Percentiles rank a stretch among this genome's conserved stretches.
Evolutionary conservation across 306 rosid species (phyloP).

Genomic region (Vigna trinervia): DNA sequence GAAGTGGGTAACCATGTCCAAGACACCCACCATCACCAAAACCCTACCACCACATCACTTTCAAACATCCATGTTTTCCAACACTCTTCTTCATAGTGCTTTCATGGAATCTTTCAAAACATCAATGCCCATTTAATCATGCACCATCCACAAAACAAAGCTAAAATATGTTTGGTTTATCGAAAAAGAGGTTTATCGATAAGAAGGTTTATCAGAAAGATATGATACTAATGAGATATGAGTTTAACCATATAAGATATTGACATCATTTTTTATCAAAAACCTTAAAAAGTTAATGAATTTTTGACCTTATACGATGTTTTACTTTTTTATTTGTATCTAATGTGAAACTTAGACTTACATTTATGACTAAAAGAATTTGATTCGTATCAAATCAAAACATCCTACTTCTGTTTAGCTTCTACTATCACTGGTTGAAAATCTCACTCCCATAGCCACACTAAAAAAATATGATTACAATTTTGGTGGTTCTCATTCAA

Average conservation of each 20-base stretch:
- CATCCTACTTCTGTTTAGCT: not conserved
- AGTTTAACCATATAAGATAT: no score
- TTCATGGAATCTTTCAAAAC: not conserved
- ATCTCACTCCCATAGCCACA: not conserved
- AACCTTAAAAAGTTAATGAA: no score
- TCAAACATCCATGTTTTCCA: not conserved
- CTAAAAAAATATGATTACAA: no score
- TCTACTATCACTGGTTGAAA: not conserved
- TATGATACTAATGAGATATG: no score
- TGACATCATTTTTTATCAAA: no score
- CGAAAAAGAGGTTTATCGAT: no score
- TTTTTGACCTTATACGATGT: no score
- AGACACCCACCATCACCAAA: not conserved
- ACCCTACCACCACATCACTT: constrained; percentile 12
- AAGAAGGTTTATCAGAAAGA: no score
- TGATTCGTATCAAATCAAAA: not conserved
- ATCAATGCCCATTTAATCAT: not conserved
- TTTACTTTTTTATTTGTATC: no score
- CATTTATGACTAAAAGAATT: not conserved
- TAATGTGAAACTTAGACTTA: no score
- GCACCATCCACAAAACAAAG: not conserved
- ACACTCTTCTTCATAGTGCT: not conserved
- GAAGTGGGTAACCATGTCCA: not conserved
- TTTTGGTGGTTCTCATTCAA: not conserved
- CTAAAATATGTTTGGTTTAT: not conserved